These are phyloP conservation scores for Calonectria pteridis DNA, from an alignment of 2,329 filamentous ascomycete genomes.

Conservation along the genomic window DNA sequence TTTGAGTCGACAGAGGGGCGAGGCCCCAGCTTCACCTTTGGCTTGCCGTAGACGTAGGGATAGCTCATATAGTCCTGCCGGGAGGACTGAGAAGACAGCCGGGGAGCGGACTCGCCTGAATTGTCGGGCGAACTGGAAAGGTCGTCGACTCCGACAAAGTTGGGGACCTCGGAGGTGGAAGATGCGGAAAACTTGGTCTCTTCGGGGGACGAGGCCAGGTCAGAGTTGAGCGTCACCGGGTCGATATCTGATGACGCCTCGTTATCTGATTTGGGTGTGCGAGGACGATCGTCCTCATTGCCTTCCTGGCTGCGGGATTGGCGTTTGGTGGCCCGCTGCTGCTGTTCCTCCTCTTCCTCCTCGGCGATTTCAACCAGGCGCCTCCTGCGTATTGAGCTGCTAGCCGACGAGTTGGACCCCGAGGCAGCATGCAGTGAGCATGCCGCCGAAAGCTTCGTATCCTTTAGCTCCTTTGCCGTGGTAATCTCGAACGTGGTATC, in stretches of 20 bases:
- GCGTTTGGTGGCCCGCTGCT: constrained; percentile 68
- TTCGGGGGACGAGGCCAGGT: constrained; percentile 64
- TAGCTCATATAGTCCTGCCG: constrained; percentile 65
- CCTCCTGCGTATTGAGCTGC: constrained; percentile 80
- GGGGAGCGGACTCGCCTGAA: constrained; percentile 58
- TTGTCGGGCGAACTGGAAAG: constrained; percentile 60
- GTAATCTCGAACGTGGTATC: constrained; percentile 86
- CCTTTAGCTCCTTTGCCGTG: constrained; percentile 82
- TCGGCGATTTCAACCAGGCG: constrained; percentile 94
- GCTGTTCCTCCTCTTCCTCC: constrained; percentile 82
- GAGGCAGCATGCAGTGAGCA: constrained; percentile 92
- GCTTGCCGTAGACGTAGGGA: constrained; percentile 69
- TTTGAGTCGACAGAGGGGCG: constrained; percentile 79
- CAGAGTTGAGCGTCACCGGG: constrained; percentile 64
- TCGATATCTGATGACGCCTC: constrained; percentile 36
- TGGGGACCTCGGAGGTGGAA: constrained; percentile 62
- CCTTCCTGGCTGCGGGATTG: constrained; percentile 67
- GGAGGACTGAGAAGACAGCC: constrained; percentile 65
- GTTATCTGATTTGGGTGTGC: constrained; percentile 47
- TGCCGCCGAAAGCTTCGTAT: constrained; percentile 87
- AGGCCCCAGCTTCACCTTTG: constrained; percentile 90
- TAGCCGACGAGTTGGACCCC: constrained; percentile 86
- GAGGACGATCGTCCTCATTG: constrained; percentile 46
- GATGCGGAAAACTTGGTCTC: constrained; percentile 61
- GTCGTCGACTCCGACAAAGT: constrained; percentile 62